phyloP scores from a whole-genome alignment of 208 protist genomes.

The Lotmaria passim region DNA sequence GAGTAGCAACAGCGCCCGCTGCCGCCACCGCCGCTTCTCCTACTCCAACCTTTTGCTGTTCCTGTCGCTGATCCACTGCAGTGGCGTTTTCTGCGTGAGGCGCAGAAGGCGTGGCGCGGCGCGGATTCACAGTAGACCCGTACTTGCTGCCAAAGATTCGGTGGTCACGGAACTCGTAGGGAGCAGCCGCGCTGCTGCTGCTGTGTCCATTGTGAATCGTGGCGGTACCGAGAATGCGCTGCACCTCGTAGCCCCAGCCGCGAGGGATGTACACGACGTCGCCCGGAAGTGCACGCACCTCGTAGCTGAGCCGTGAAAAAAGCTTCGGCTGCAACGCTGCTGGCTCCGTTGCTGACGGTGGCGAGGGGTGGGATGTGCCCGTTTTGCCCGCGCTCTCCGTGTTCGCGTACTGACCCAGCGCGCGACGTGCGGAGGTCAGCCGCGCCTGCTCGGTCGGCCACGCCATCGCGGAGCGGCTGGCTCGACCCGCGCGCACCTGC shows the following conservation, averaged over 20 bases:
- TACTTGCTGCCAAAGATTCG: constrained; percentile 6
- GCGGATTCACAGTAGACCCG: not conserved
- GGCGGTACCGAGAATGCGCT: constrained; percentile 64
- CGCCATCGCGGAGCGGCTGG: constrained; percentile 24
- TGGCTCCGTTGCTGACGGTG: not conserved
- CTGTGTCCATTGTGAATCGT: constrained; percentile 22
- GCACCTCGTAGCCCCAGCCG: constrained; percentile 62
- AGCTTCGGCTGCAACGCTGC: not conserved
- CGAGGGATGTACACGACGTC: constrained; percentile 84
- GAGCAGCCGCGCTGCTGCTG: not conserved
- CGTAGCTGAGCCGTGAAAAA: constrained; percentile 34
- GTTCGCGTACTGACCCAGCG: constrained; percentile 43
- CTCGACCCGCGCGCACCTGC: constrained; percentile 46
- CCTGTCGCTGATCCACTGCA: not conserved
- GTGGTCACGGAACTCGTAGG: constrained; percentile 19
- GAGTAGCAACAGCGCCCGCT: not conserved
- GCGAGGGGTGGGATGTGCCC: not conserved
- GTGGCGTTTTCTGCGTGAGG: not conserved
- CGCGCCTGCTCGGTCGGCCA: constrained; percentile 41
- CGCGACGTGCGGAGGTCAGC: constrained; percentile 37
- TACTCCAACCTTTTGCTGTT: not conserved
- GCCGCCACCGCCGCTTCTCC: not conserved
- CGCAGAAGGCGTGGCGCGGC: not conserved
- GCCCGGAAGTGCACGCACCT: constrained; percentile 78
- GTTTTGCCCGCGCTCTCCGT: constrained; percentile 33